Percentiles rank a stretch among this genome's conserved stretches.
Conservation (phyloP, 2,329 filamentous ascomycete species). For the Sarocladiaceae sp. region DNA sequence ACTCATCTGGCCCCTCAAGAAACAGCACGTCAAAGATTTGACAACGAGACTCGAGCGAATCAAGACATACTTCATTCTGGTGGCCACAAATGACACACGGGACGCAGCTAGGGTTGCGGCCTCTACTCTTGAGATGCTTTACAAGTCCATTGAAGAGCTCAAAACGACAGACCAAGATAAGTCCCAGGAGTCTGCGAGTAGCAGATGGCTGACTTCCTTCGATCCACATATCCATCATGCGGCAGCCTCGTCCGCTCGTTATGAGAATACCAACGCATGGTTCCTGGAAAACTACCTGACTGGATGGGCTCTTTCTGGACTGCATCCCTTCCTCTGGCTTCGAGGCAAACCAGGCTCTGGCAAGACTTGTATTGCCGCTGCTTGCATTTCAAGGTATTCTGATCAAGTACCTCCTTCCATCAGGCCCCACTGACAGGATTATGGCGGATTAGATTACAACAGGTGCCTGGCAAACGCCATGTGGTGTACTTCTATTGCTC, state of each 20-base stretch:
- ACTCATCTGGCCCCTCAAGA: constrained; percentile 9
- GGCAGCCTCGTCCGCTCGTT: constrained; percentile 4
- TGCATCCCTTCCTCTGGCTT: constrained; percentile 9
- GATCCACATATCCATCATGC: constrained; percentile 3
- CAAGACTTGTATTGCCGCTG: constrained; percentile 10
- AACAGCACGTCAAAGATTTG: constrained; percentile 2
- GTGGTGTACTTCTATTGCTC: constrained; percentile 11
- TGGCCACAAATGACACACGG: constrained; percentile 6
- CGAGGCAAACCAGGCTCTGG: constrained; percentile 10
- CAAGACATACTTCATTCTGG: constrained; percentile 10
- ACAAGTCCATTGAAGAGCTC: not conserved
- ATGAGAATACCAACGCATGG: constrained; percentile 9
- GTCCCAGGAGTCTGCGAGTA: not conserved
- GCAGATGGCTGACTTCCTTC: constrained; percentile 2
- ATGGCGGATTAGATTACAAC: no score
- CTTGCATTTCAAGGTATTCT: constrained; percentile 10
- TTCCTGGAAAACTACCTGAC: constrained; percentile 6
- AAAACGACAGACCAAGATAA: constrained; percentile 1
- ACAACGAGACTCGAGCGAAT: constrained; percentile 5
- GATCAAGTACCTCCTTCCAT: no score
- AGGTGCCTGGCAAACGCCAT: no score
- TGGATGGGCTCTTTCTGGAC: not conserved
- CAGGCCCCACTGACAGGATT: no score
- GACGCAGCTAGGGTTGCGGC: not conserved
- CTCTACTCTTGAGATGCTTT: not conserved